Evolutionary conservation across 208 protist genomes (phyloP).

Genomic region (Blastocrithidia nonstop): DNA sequence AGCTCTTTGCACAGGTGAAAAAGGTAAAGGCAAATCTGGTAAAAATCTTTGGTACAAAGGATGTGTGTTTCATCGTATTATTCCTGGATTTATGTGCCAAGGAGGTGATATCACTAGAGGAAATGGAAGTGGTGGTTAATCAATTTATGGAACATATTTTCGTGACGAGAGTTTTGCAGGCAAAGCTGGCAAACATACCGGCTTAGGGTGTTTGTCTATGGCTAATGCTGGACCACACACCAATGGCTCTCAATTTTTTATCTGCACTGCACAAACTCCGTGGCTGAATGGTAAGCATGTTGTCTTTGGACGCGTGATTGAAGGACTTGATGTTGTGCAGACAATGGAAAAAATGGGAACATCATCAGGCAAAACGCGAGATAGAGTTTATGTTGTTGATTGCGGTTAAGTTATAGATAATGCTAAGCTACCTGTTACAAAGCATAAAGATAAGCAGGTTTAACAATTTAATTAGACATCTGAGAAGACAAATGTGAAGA

Average conservation of each 20-base stretch:
- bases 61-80: conserved; percentile 92
- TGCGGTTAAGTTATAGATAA: conserved; percentile 71
- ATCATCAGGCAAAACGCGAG: conserved; percentile 46
- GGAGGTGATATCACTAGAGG: conserved; percentile 95
- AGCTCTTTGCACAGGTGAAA: conserved; percentile 80
- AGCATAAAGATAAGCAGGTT: conserved; percentile 5
- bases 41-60: conserved; percentile 96
- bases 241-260: conserved; percentile 94
- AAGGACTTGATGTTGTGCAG: conserved; percentile 78
- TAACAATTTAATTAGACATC: background rate
- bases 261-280: conserved; percentile 72
- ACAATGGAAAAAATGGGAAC: conserved; percentile 63
- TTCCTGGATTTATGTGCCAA: conserved; percentile 93
- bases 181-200: conserved; percentile 84
- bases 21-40: conserved; percentile 76
- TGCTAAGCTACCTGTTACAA: background rate
- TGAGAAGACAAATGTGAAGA: conserved; percentile 1
- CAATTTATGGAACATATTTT: conserved; percentile 96
- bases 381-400: conserved; percentile 41
- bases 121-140: conserved; percentile 95
- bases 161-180: conserved; percentile 93
- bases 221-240: conserved; percentile 96
- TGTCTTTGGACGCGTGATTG: conserved; percentile 89
- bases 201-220: conserved; percentile 94
- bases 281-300: conserved; percentile 93